Conservation (phyloP, 768 basidiomycete species). For the Pleurotus eryngii region DNA sequence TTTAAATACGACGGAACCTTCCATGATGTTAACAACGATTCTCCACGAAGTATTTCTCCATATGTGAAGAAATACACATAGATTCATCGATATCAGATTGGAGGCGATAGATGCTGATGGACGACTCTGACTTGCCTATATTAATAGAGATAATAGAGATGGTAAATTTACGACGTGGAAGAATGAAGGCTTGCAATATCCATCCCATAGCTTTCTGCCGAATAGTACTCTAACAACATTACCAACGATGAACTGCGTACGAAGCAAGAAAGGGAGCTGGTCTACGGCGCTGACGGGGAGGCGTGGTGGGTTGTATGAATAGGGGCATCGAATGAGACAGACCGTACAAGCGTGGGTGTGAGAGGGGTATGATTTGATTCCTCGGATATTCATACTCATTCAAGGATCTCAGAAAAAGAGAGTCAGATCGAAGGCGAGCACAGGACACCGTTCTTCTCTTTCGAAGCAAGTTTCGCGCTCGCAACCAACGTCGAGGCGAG, state of each 20-base stretch:
- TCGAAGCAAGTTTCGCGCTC: too few species aligned
- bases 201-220: too few species aligned
- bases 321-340: neutral
- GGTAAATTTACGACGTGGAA: neutral
- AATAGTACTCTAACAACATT: too few species aligned
- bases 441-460: too few species aligned
- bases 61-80: slow-evolving; percentile 2
- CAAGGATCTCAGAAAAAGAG: too few species aligned
- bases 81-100: neutral
- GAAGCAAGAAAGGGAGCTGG: too few species aligned
- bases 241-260: too few species aligned
- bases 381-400: neutral
- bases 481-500: neutral
- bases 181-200: too few species aligned
- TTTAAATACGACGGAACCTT: neutral
- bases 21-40: neutral
- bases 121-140: neutral
- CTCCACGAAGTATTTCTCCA: neutral
- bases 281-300: too few species aligned
- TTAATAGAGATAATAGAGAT: neutral
- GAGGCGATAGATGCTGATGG: neutral
- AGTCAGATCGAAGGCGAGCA: too few species aligned
- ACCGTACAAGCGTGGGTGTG: neutral
- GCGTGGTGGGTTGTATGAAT: neutral
- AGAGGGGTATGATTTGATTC: neutral